Percentiles rank a stretch among this genome's conserved stretches.
These are phyloP conservation scores for Sphaerulina musiva DNA, from an alignment of 2,329 filamentous ascomycete species.

Conservation along the genomic window DNA sequence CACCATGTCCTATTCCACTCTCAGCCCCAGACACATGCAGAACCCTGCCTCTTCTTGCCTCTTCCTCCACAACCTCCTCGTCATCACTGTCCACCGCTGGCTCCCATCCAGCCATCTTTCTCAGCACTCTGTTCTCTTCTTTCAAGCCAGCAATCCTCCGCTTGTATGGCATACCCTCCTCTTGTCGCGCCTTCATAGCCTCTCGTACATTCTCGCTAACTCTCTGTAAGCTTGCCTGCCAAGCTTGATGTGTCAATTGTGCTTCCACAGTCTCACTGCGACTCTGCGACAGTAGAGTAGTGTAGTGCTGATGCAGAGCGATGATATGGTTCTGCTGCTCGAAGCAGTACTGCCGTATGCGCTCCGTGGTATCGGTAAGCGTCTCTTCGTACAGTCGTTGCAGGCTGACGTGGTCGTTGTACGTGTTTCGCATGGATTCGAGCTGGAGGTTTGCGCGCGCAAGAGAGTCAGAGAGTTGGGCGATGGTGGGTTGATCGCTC, in stretches of 20 bases:
- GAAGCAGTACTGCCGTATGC: constrained; percentile 34
- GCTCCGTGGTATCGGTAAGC: constrained; percentile 28
- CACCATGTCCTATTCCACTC: constrained; percentile 6
- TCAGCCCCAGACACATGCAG: constrained; percentile 2
- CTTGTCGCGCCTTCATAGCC: constrained; percentile 37
- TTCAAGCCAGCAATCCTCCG: constrained; percentile 39
- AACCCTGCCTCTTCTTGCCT: constrained; percentile 5
- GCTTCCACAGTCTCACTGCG: constrained; percentile 42
- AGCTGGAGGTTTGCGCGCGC: constrained; percentile 25
- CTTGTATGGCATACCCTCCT: constrained; percentile 34
- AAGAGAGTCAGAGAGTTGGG: constrained; percentile 27
- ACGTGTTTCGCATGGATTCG: constrained; percentile 25
- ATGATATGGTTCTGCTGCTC: constrained; percentile 40
- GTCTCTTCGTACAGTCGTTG: constrained; percentile 39
- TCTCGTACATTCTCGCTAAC: constrained; percentile 39
- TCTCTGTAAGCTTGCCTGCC: constrained; percentile 42
- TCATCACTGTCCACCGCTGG: constrained; percentile 34
- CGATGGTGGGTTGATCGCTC: constrained; percentile 25
- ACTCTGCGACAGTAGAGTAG: constrained; percentile 38
- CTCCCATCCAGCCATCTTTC: constrained; percentile 43
- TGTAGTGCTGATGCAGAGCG: constrained; percentile 45
- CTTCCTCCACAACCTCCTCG: constrained; percentile 32
- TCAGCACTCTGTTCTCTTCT: constrained; percentile 44
- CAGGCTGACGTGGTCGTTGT: constrained; percentile 25
- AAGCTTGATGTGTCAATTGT: constrained; percentile 44